Evolutionary conservation across 164 flowering plant species (phyloP).

Genomic region (Chimonanthus salicifolius): DNA sequence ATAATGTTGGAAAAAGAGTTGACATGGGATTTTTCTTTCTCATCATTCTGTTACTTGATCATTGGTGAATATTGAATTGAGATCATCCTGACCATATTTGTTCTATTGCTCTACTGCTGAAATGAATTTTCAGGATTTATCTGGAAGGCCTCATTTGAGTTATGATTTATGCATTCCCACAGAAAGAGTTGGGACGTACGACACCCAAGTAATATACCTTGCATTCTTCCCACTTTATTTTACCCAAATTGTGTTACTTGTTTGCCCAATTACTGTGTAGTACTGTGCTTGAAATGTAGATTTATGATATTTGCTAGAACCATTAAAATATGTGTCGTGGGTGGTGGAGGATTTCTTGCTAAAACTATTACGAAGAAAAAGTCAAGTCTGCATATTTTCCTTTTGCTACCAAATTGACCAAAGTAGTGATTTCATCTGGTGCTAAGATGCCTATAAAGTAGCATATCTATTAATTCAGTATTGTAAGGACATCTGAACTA

Average conservation of each 20-base stretch:
- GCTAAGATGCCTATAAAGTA: too few species aligned
- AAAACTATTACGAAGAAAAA: too few species aligned
- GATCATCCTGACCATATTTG: not conserved
- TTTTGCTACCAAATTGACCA: too few species aligned
- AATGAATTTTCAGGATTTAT: constrained; percentile 62
- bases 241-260: not conserved
- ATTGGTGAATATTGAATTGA: not conserved
- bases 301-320: not conserved
- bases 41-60: not conserved
- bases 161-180: constrained; percentile 83
- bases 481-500: too few species aligned
- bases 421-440: too few species aligned
- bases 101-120: not conserved
- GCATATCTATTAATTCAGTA: too few species aligned
- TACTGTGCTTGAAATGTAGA: not conserved
- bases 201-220: constrained; percentile 66
- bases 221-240: not conserved
- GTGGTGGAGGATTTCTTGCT: too few species aligned
- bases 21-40: not conserved
- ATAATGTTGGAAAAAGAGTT: too few species aligned
- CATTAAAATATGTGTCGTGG: too few species aligned
- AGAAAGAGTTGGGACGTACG: constrained; percentile 88
- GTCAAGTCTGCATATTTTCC: too few species aligned
- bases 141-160: constrained; percentile 88
- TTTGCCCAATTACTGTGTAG: constrained; percentile 1